Conservation (phyloP, 1,139 yeast genomes). For the Kluyveromyces marxianus region DNA sequence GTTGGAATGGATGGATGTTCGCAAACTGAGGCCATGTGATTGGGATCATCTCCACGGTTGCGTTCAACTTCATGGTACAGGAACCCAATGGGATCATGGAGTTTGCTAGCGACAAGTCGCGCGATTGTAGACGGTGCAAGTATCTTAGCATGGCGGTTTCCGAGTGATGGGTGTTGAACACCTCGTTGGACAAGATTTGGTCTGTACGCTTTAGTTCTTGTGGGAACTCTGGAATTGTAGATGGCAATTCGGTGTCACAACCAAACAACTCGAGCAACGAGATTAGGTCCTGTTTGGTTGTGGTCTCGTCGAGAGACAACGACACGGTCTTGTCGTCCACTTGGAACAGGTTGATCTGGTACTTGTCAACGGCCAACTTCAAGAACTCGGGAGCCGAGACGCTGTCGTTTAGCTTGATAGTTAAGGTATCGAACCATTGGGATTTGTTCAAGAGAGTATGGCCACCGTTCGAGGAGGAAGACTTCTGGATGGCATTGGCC, state of each 20-base stretch:
- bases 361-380: constrained; percentile 47
- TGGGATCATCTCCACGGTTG: constrained; percentile 92
- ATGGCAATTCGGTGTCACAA: constrained; percentile 26
- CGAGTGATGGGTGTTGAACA: constrained; percentile 81
- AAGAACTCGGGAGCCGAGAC: constrained; percentile 49
- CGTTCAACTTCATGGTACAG: constrained; percentile 94
- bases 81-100: constrained; percentile 97
- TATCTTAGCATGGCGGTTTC: constrained; percentile 94
- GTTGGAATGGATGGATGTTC: constrained; percentile 87
- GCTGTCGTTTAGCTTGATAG: constrained; percentile 45
- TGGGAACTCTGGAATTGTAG: constrained; percentile 47
- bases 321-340: constrained; percentile 58
- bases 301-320: constrained; percentile 81
- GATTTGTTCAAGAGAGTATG: constrained; percentile 50
- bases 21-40: constrained; percentile 91
- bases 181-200: constrained; percentile 59
- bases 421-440: constrained; percentile 80
- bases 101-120: constrained; percentile 87
- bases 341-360: constrained; percentile 70
- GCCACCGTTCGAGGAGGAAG: constrained; percentile 25
- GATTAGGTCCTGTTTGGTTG: constrained; percentile 52
- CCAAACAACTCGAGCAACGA: constrained; percentile 55
- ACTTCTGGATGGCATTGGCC: constrained; percentile 46
- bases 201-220: constrained; percentile 52
- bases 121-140: constrained; percentile 74